phyloP scores from a whole-genome alignment of 106 monocot species.

The Narthecium ossifragum region DNA sequence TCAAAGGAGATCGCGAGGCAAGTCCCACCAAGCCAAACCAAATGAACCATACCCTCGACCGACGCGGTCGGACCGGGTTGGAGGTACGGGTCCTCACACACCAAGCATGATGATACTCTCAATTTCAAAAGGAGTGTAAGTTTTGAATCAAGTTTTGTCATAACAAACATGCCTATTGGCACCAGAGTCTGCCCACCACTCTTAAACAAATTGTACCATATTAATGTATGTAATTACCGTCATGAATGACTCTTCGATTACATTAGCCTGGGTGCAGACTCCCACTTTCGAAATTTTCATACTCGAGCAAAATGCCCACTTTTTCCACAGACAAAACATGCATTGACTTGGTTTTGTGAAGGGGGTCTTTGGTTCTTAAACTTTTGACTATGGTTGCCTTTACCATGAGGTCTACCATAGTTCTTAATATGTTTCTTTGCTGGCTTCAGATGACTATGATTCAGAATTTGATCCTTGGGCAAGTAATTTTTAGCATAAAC shows the following conservation, averaged over 20 bases:
- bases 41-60: too few relatives aligned
- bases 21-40: too few relatives aligned
- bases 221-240: not conserved
- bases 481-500: too few relatives aligned
- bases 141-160: conserved; percentile 2
- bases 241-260: not conserved
- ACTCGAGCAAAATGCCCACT: not conserved
- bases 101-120: too few relatives aligned
- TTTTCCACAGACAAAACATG: not conserved
- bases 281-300: not conserved
- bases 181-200: not conserved
- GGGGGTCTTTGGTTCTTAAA: not conserved
- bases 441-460: not conserved
- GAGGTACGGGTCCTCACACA: too few relatives aligned
- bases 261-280: not conserved
- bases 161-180: not conserved
- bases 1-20: too few relatives aligned
- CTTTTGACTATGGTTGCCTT: not conserved
- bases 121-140: too few relatives aligned
- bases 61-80: too few relatives aligned
- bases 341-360: not conserved
- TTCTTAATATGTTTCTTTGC: not conserved
- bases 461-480: not conserved
- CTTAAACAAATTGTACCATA: not conserved
- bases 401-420: not conserved